These are phyloP conservation scores for Tulasnella sp. DNA, from an alignment of 768 basidiomycete genomes.

Conservation along the genomic window DNA sequence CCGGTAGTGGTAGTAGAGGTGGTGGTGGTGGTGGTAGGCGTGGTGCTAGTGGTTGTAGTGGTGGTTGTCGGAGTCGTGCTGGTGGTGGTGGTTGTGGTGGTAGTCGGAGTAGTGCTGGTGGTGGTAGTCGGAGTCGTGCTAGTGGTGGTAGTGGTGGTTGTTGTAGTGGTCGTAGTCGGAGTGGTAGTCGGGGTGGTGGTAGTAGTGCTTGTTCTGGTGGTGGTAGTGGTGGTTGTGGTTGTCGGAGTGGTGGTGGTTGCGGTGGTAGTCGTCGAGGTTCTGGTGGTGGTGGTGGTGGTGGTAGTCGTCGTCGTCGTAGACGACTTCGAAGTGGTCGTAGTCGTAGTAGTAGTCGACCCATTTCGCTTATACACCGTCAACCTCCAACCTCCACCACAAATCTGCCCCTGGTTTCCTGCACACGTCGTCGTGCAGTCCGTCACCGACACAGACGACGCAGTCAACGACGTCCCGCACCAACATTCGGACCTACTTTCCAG, in stretches of 20 bases:
- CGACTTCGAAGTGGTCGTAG: not conserved
- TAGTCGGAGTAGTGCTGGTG: not conserved
- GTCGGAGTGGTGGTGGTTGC: too few species aligned
- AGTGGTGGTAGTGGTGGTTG: not conserved
- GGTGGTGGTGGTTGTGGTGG: too few species aligned
- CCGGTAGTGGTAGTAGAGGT: not conserved
- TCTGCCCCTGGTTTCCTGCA: conserved; percentile 9
- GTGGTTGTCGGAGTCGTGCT: too few species aligned
- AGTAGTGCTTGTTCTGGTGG: not conserved
- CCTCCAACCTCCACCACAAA: conserved; percentile 10
- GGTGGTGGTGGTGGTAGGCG: not conserved
- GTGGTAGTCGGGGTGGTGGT: not conserved
- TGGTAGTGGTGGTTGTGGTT: not conserved
- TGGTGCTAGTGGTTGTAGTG: not conserved
- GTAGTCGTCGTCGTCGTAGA: not conserved
- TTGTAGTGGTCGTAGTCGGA: not conserved
- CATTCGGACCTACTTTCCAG: not conserved
- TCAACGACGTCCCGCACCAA: not conserved
- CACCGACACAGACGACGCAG: not conserved
- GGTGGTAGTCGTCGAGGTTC: too few species aligned
- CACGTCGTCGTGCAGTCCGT: conserved; percentile 7
- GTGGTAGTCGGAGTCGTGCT: not conserved
- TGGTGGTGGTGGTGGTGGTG: not conserved
- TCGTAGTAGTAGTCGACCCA: not conserved
- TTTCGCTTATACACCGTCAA: conserved; percentile 4